Evolutionary conservation across 371 early-diverging fungal genomes (phyloP).

Genomic region (Mortierella sp.): DNA sequence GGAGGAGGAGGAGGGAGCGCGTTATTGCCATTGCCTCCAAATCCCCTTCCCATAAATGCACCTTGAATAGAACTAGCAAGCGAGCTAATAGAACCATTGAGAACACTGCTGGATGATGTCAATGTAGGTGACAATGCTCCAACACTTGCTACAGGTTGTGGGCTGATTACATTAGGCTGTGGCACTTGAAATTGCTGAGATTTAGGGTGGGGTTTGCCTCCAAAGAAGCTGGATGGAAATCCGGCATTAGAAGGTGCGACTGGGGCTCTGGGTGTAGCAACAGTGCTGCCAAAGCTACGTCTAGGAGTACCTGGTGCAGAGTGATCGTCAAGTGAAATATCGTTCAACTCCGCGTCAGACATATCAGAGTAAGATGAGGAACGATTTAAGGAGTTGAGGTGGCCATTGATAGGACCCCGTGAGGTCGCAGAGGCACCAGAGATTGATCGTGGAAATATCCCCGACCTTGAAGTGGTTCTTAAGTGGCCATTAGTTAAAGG

Average conservation of each 20-base stretch:
- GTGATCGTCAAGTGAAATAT: slow-evolving; percentile 47
- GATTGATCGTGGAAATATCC: slow-evolving; percentile 16
- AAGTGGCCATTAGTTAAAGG: slow-evolving; percentile 12
- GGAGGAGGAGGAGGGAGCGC: slow-evolving; percentile 15
- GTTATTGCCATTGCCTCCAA: slow-evolving; percentile 14
- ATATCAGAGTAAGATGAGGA: slow-evolving; percentile 29
- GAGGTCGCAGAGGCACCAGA: slow-evolving; percentile 18
- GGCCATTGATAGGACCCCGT: slow-evolving; percentile 23
- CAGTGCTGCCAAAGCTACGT: slow-evolving; percentile 20
- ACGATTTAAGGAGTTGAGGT: slow-evolving; percentile 10
- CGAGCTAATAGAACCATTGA: slow-evolving; percentile 41
- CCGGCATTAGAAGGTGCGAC: slow-evolving; percentile 33
- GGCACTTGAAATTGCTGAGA: slow-evolving; percentile 38
- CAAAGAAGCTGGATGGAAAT: slow-evolving; percentile 57
- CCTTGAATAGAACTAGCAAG: slow-evolving; percentile 46
- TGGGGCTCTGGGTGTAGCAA: slow-evolving; percentile 18
- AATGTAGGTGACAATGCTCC: slow-evolving; percentile 2
- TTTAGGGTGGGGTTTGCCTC: slow-evolving; percentile 49
- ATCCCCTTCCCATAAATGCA: slow-evolving; percentile 42
- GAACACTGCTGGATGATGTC: slow-evolving; percentile 5
- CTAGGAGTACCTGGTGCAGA: slow-evolving; percentile 11
- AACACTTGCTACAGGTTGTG: slow-evolving; percentile 12
- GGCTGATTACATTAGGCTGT: slow-evolving; percentile 8
- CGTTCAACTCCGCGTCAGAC: slow-evolving; percentile 47
- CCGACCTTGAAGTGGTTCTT: slow-evolving; percentile 12